phyloP scores from a whole-genome alignment of 2,329 filamentous ascomycete species.

The Alternaria sp. region DNA sequence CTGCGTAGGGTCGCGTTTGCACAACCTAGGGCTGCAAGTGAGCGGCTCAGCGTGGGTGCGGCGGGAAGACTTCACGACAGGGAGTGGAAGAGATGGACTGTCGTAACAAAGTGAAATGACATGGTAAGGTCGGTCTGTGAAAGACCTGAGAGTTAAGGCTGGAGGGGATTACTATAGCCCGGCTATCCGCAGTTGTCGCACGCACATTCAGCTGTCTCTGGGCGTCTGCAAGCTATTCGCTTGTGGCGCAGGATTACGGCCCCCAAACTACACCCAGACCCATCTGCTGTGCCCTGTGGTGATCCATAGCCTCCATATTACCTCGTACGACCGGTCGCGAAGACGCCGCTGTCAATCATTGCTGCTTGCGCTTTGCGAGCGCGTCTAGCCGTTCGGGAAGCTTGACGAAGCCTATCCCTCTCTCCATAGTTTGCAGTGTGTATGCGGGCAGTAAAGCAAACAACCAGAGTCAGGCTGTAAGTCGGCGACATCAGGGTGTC shows the following conservation, averaged over 20 bases:
- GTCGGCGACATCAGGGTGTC: slow-evolving; percentile 1
- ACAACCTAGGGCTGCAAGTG: slow-evolving; percentile 8
- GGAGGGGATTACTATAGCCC: neutral
- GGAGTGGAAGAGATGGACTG: neutral
- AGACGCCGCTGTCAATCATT: neutral
- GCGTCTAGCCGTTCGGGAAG: neutral
- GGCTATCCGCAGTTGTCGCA: slow-evolving; percentile 6
- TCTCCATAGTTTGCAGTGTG: slow-evolving; percentile 3
- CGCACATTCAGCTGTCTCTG: slow-evolving; percentile 20
- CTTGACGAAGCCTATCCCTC: slow-evolving; percentile 1
- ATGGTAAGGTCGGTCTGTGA: neutral
- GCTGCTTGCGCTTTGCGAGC: slow-evolving; percentile 9
- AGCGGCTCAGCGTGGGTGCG: slow-evolving; percentile 5
- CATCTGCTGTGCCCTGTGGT: slow-evolving; percentile 5
- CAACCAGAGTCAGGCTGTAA: slow-evolving; percentile 4
- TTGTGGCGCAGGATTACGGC: slow-evolving; percentile 16
- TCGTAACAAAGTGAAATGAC: neutral
- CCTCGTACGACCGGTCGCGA: neutral
- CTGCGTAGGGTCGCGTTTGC: slow-evolving; percentile 10
- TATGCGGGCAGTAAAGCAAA: neutral
- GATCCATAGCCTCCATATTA: slow-evolving; percentile 1
- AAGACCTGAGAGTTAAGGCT: slow-evolving; percentile 11
- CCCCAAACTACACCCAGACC: slow-evolving; percentile 16
- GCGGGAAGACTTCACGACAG: slow-evolving; percentile 1
- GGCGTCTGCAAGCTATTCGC: slow-evolving; percentile 17